These are phyloP conservation scores for Arxiozyma slooffiae DNA, from an alignment of 1,139 yeast species.

Conservation along the genomic window DNA sequence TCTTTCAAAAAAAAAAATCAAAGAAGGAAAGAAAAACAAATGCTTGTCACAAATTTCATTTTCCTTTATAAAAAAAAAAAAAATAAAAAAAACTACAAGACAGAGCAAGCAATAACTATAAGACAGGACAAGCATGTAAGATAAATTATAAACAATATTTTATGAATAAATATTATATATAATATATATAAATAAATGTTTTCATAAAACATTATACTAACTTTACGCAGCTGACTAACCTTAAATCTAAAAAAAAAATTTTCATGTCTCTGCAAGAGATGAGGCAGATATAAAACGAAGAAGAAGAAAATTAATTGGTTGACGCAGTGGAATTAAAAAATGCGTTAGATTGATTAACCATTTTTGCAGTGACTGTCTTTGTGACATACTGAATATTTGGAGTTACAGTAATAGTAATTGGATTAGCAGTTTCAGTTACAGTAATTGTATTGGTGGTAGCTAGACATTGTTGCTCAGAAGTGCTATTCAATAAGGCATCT, in stretches of 20 bases:
- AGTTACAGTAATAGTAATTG: slow-evolving; percentile 5
- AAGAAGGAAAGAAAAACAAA: too few species aligned
- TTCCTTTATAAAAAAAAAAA: too few species aligned
- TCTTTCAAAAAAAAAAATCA: too few species aligned
- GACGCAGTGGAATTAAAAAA: slow-evolving; percentile 1
- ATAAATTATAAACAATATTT: too few species aligned
- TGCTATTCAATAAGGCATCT: neutral
- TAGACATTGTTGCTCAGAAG: neutral
- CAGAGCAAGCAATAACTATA: neutral
- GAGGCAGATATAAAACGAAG: too few species aligned
- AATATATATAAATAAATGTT: neutral
- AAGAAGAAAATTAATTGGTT: neutral
- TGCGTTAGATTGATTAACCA: slow-evolving; percentile 10
- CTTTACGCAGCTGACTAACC: neutral
- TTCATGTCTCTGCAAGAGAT: too few species aligned
- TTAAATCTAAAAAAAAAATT: too few species aligned
- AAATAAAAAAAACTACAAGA: neutral
- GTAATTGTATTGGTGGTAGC: neutral
- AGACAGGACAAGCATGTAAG: too few species aligned
- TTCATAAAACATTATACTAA: too few species aligned
- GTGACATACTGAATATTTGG: slow-evolving; percentile 13
- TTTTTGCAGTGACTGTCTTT: slow-evolving; percentile 12
- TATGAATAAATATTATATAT: too few species aligned
- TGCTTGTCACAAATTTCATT: too few species aligned
- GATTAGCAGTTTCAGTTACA: slow-evolving; percentile 6